These are phyloP conservation scores for Trichoderma hamatum DNA, from an alignment of 2,329 filamentous ascomycete genomes.

Conservation along the genomic window DNA sequence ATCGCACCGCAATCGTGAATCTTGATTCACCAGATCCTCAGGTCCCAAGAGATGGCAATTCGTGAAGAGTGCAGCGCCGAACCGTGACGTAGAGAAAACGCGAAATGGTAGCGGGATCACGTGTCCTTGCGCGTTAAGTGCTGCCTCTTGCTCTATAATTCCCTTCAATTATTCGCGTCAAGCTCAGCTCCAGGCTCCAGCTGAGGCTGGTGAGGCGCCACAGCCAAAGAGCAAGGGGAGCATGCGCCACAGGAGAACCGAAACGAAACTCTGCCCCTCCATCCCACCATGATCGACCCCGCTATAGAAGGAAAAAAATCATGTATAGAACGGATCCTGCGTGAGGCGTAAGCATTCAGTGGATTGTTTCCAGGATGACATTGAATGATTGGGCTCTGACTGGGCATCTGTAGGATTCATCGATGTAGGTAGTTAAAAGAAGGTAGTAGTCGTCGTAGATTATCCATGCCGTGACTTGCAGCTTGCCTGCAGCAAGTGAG, in stretches of 20 bases:
- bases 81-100: conserved; percentile 38
- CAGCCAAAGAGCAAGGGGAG: not conserved
- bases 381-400: not conserved
- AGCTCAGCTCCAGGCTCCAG: not conserved
- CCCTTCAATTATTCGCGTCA: conserved; percentile 1
- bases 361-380: not conserved
- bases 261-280: conserved; percentile 24
- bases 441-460: not conserved
- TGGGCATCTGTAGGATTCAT: not conserved
- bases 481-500: not conserved
- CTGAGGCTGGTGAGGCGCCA: conserved; percentile 10
- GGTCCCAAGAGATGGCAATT: conserved; percentile 1
- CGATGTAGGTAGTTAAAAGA: not conserved
- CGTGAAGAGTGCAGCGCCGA: conserved; percentile 5
- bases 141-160: not conserved
- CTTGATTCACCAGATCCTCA: conserved; percentile 2
- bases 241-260: conserved; percentile 1
- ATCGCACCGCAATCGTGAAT: not conserved
- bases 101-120: conserved; percentile 44
- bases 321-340: no score
- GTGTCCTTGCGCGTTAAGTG: conserved; percentile 32
- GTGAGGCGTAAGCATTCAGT: not conserved
- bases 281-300: conserved; percentile 25
- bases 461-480: not conserved
- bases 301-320: conserved; percentile 11